Base-by-base conservation (phyloP, 371 early-diverging fungal genomes). In the Mucor velutinosus region DNA sequence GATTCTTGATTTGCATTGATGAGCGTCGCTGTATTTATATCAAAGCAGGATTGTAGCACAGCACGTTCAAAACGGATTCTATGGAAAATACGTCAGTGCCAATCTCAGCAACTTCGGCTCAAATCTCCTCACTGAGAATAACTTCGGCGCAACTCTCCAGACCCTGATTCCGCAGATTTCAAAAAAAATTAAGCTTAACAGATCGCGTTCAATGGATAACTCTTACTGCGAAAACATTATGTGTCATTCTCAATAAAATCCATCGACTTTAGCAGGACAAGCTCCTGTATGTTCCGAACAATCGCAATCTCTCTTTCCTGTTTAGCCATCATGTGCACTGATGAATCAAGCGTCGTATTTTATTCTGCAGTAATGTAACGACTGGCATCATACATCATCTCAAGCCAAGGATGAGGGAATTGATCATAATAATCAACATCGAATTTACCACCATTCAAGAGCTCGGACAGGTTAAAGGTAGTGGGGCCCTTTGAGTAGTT, bases 381-480 rank as follows among this genome's bases (percentile, higher is more conserved):
- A 4, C 59, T 62, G 2, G 43, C 51, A 57, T 72, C 64, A 49
- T 60, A 67, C 33, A 72, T 67, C 41, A 72, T 25, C 2, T 67
- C 68, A 60, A 51, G 56, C 72, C 72, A 72, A 10, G 72, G 72
- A 10, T 64, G 49, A 8, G 68, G 61, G 17, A 57, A 67, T 10
- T 60, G 41, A 23, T 60, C 25, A 37, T 67, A 72, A 6, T 33
- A 45, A 12, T 53, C 30, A 0, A 66, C 11, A 55, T 72, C 56
- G 17, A 67, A 30, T 6, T 45, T 27, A 17, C 41, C 41, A 11
- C 30, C 21, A n/a, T 47, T 30, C 3, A 14, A 19, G 8, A 60
- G 39, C 0, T 51, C 47, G 35, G 33, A 32, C 8, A 37, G 4
- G 7, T 21, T 17, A 1, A 17, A 15, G 14, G 17, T 19, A 4